Evolutionary conservation across 208 protist species (phyloP).

Genomic region (Leishmania lainsoni): DNA sequence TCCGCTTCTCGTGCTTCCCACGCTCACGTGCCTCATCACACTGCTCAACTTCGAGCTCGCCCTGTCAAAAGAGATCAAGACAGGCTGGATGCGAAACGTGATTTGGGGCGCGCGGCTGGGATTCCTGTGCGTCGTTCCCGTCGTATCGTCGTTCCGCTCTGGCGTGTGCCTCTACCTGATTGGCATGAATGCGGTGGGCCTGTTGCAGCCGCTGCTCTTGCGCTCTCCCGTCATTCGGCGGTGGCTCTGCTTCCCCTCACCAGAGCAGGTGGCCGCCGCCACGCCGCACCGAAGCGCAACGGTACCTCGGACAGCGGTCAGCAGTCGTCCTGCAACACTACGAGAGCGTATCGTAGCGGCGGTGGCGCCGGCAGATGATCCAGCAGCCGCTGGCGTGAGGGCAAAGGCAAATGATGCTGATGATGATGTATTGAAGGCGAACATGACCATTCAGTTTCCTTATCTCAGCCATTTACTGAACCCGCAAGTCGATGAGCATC

Average conservation of each 20-base stretch:
- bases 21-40: constrained; percentile 61
- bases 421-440: constrained; percentile 58
- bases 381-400: not conserved
- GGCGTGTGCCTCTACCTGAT: constrained; percentile 90
- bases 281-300: not conserved
- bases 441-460: constrained; percentile 76
- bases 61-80: constrained; percentile 66
- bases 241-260: constrained; percentile 57
- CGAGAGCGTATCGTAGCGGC: constrained; percentile 18
- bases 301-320: not conserved
- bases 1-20: constrained; percentile 69
- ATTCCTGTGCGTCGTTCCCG: constrained; percentile 70
- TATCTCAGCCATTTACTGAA: constrained; percentile 79
- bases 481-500: constrained; percentile 61
- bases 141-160: constrained; percentile 56
- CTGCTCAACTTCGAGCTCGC: constrained; percentile 90
- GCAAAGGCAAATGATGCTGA: not conserved
- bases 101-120: constrained; percentile 82
- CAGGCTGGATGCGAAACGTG: constrained; percentile 76
- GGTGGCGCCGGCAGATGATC: constrained; percentile 1
- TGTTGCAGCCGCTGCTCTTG: constrained; percentile 83
- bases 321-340: not conserved
- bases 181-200: constrained; percentile 79
- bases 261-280: constrained; percentile 13
- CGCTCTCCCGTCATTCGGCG: constrained; percentile 48